Evolutionary conservation across 2,329 filamentous ascomycete genomes (phyloP), one percentile per base, ranked within the genome.

Genomic region (Aureobasidium melanogenum): DNA sequence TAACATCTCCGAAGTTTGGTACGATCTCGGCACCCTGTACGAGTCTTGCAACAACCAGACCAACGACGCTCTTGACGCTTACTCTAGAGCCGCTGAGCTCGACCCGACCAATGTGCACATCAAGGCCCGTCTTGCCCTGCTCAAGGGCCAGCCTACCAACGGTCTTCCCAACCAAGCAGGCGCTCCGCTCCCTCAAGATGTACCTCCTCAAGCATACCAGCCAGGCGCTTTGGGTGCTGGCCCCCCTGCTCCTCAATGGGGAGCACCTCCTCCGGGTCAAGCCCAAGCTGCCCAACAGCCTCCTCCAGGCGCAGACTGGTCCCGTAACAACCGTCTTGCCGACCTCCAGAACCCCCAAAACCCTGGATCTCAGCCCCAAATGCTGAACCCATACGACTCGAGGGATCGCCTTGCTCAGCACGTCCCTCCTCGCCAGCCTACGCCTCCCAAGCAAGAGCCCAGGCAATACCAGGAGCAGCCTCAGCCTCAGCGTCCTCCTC

Each of bases 1-100:
- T 5, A 97, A 96, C 79, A 97, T 99, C 66, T 97, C 92, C 1
- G 94, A 99, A 75, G 94, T 99, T 56, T 99, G 94, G 94, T 99
- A 97, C 75, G 94, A 99, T 74, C 80, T 99, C 41, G 94, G 94
- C 64, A 99, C 94, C 68, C 72, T 99, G 80, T 99, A 99, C 71
- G 94, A 99, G 74, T 96, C 91, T 28, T 99, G 94, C 76, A 97
- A 99, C 81, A 97, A 97, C 77, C 94, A 99, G 76, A 96, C 96
- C 62, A 90, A 87, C 57, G 94, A 99, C 79, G 94, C 94, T 1
- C 82, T 97, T 47, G 94, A 99, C 74, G 94, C 94, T 6, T 99
- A 97, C 73, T 89, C 93, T 70, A 85, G 94, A 67, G 94, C 94
- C 43, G 92, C 92, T 38, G 94, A 99, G 73, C 84, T 99, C 66